Conservation (phyloP, 768 basidiomycete species). For the Chiua virens region DNA sequence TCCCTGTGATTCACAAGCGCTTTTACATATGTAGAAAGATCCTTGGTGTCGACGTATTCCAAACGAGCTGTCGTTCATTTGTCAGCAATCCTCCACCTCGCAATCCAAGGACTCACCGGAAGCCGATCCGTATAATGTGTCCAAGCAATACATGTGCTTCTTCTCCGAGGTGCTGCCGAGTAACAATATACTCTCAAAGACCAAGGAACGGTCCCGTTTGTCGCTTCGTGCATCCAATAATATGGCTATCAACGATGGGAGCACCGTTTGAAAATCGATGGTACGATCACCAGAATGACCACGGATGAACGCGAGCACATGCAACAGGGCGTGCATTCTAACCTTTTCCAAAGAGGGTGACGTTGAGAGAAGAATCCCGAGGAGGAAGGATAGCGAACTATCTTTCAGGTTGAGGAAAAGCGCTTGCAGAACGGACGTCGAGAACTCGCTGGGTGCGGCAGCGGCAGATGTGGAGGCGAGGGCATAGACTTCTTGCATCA, state of each 20-base stretch:
- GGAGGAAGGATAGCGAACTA: slow-evolving; percentile 77
- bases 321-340: slow-evolving; percentile 61
- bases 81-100: slow-evolving; percentile 4
- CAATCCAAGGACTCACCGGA: slow-evolving; percentile 44
- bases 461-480: slow-evolving; percentile 59
- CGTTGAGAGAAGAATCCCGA: slow-evolving; percentile 60
- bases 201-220: slow-evolving; percentile 34
- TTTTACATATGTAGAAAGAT: slow-evolving; percentile 57
- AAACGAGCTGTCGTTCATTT: slow-evolving; percentile 40
- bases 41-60: slow-evolving; percentile 69
- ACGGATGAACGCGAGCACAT: slow-evolving; percentile 77
- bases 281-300: slow-evolving; percentile 59
- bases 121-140: slow-evolving; percentile 65
- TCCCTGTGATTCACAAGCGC: slow-evolving; percentile 50
- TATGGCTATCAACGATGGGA: slow-evolving; percentile 68
- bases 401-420: slow-evolving; percentile 70
- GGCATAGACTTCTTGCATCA: slow-evolving; percentile 65
- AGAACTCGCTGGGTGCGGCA: slow-evolving; percentile 41
- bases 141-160: slow-evolving; percentile 66
- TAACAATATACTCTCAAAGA: slow-evolving; percentile 55
- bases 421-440: slow-evolving; percentile 55
- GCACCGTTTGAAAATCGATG: slow-evolving; percentile 78
- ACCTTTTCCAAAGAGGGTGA: slow-evolving; percentile 31
- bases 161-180: slow-evolving; percentile 42
- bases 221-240: slow-evolving; percentile 35